Conservation (phyloP, 495 filamentous ascomycete genomes). For the Aspergillus avenaceus region DNA sequence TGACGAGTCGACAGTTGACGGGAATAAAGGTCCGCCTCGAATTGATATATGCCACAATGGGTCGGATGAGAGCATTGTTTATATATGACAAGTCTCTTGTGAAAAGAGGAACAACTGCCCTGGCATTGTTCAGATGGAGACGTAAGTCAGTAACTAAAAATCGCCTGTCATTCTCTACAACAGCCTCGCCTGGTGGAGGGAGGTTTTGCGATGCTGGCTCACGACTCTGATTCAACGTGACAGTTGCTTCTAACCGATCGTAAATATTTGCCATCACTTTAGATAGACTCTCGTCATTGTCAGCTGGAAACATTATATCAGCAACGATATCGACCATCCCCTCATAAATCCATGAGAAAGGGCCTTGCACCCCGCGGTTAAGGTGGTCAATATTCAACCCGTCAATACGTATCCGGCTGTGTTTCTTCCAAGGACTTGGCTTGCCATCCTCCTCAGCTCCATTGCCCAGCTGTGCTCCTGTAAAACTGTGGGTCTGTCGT, state of each 20-base stretch:
- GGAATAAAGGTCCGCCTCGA: conserved; percentile 89
- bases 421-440: conserved; percentile 77
- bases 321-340: conserved; percentile 95
- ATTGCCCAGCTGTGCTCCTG: conserved; percentile 50
- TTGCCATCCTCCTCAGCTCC: conserved; percentile 50
- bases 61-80: conserved; percentile 89
- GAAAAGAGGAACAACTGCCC: conserved; percentile 87
- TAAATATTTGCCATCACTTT: conserved; percentile 95
- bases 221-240: conserved; percentile 63
- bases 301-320: conserved; percentile 87
- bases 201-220: conserved; percentile 14
- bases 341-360: conserved; percentile 96
- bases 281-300: conserved; percentile 78
- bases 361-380: conserved; percentile 88
- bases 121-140: conserved; percentile 87
- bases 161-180: conserved; percentile 49
- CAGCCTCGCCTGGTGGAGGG: conserved; percentile 11
- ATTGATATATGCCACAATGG: conserved; percentile 99
- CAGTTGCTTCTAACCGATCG: conserved; percentile 87
- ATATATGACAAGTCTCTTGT: conserved; percentile 87
- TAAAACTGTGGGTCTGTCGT: conserved; percentile 73
- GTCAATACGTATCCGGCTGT: conserved; percentile 84
- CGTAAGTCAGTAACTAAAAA: conserved; percentile 87
- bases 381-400: conserved; percentile 93
- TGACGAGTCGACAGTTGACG: conserved; percentile 89